Percentiles rank a stretch among this genome's conserved stretches.
These are phyloP conservation scores for Pyronema omphalodes DNA, from an alignment of 495 filamentous ascomycete genomes.

Conservation along the genomic window DNA sequence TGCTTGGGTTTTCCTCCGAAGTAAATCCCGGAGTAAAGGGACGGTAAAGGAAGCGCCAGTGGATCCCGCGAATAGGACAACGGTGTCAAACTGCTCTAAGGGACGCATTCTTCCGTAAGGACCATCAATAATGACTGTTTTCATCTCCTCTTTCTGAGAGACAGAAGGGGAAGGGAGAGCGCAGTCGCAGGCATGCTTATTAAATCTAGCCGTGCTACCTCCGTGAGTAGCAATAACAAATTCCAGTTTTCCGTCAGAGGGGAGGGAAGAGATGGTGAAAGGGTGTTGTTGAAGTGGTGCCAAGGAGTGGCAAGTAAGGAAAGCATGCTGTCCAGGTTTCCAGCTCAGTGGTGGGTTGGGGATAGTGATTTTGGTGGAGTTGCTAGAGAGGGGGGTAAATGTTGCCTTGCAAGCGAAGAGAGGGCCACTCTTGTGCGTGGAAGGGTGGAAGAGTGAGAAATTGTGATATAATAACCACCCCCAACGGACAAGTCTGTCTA, in stretches of 20 bases:
- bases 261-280: conserved; percentile 55
- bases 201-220: conserved; percentile 51
- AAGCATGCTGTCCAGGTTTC: conserved; percentile 62
- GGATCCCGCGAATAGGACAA: conserved; percentile 40
- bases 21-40: conserved; percentile 37
- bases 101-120: conserved; percentile 39
- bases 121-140: conserved; percentile 35
- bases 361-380: conserved; percentile 51
- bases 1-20: conserved; percentile 14
- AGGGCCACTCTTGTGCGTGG: neutral
- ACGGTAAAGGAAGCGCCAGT: conserved; percentile 39
- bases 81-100: conserved; percentile 40
- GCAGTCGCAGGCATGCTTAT: conserved; percentile 40
- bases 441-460: conserved; percentile 36
- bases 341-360: conserved; percentile 49
- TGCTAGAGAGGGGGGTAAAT: conserved; percentile 41
- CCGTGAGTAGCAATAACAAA: conserved; percentile 52
- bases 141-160: conserved; percentile 14
- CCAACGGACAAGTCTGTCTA: conserved; percentile 45
- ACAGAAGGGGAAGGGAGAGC: conserved; percentile 13
- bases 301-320: conserved; percentile 51
- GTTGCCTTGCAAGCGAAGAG: conserved; percentile 32
- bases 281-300: conserved; percentile 58
- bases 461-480: conserved; percentile 43
- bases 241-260: conserved; percentile 41